These are phyloP conservation scores for Alternaria sp. DNA, from an alignment of 2,329 filamentous ascomycete genomes.

Conservation along the genomic window DNA sequence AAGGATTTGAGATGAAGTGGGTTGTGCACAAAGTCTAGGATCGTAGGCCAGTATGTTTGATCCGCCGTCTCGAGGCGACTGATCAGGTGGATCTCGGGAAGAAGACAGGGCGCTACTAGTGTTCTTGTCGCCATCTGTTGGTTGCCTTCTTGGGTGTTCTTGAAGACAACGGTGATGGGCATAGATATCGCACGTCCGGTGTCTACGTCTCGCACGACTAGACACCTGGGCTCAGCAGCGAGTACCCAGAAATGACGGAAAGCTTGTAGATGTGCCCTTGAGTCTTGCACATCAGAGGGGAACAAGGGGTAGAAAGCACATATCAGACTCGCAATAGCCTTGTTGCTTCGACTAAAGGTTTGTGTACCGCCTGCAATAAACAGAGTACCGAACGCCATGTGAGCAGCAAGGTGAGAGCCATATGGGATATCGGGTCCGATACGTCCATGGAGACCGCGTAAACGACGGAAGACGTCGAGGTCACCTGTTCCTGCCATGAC, in stretches of 20 bases:
- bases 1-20: conserved; percentile 71
- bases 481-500: conserved; percentile 98
- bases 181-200: conserved; percentile 81
- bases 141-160: conserved; percentile 26
- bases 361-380: conserved; percentile 93
- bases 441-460: conserved; percentile 87
- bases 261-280: conserved; percentile 92
- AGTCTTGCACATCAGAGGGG: conserved; percentile 88
- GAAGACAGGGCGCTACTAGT: conserved; percentile 64
- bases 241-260: conserved; percentile 98
- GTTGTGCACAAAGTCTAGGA: conserved; percentile 74
- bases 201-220: conserved; percentile 86
- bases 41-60: conserved; percentile 80
- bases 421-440: conserved; percentile 86
- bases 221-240: conserved; percentile 86
- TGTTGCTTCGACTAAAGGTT: conserved; percentile 87
- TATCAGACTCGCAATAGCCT: conserved; percentile 85
- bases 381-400: conserved; percentile 88
- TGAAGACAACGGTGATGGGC: conserved; percentile 72
- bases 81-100: conserved; percentile 72
- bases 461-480: conserved; percentile 79
- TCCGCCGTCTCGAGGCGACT: conserved; percentile 67
- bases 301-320: conserved; percentile 95
- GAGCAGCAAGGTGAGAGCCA: conserved; percentile 90
- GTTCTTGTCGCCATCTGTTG: conserved; percentile 23